phyloP scores from a whole-genome alignment of 2,329 filamentous ascomycete species.

The Pleochaeta shiraiana region DNA sequence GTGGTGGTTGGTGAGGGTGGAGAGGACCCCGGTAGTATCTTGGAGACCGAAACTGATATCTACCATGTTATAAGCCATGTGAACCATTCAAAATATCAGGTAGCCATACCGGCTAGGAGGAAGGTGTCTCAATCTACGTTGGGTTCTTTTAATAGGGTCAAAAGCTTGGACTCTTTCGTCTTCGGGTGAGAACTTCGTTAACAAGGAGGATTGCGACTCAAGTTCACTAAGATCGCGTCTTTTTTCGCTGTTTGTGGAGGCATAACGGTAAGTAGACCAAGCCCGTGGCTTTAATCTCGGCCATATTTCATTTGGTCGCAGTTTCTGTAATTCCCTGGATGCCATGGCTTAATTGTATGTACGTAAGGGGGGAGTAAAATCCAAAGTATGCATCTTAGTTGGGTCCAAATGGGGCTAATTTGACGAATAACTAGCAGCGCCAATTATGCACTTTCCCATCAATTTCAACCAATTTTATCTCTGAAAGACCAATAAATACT shows the following conservation, averaged over 20 bases:
- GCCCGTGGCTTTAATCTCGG: background rate
- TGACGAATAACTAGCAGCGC: no score
- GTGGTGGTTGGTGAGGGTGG: conserved; percentile 81
- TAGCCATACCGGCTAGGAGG: conserved; percentile 21
- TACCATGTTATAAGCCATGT: conserved; percentile 20
- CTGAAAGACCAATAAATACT: no score
- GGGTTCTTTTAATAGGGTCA: conserved; percentile 26
- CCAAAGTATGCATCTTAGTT: no score
- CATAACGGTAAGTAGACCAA: background rate
- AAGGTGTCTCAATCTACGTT: conserved; percentile 20
- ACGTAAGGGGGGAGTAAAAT: no score
- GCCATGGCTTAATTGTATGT: no score
- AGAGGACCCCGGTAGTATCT: conserved; percentile 89
- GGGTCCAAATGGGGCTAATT: no score
- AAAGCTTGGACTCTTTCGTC: conserved; percentile 21
- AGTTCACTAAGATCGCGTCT: conserved; percentile 18
- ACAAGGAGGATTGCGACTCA: conserved; percentile 24
- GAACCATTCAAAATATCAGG: background rate
- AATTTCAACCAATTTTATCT: no score
- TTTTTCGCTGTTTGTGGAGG: background rate
- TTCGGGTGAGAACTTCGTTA: conserved; percentile 16
- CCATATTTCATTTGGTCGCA: no score
- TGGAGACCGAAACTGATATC: conserved; percentile 87
- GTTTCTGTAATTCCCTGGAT: no score
- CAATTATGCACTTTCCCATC: no score